phyloP scores from a whole-genome alignment of 192 early-diverging fungal species.

The Coemansia sp. region DNA sequence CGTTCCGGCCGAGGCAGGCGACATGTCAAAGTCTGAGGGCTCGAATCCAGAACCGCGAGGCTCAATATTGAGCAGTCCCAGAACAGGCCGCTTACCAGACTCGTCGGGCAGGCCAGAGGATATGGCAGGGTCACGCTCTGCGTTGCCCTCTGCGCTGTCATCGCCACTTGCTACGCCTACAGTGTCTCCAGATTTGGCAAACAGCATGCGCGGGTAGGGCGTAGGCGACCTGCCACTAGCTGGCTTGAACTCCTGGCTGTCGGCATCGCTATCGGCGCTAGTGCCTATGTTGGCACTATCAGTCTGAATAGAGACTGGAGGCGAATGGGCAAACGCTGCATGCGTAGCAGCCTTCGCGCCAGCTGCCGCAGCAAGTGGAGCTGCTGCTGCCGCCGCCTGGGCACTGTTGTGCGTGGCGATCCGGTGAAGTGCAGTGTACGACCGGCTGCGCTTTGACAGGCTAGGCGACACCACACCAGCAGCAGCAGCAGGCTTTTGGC shows the following conservation, averaged over 20 bases:
- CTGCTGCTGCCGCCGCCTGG: conserved; percentile 25
- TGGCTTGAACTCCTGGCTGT: conserved; percentile 18
- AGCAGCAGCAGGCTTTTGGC: neutral
- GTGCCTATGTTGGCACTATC: neutral
- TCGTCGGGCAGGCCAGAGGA: neutral
- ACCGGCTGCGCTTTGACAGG: conserved; percentile 28
- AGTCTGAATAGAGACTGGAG: neutral
- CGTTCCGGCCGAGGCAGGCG: conserved; percentile 9
- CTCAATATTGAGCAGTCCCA: conserved; percentile 13
- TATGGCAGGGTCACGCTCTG: neutral
- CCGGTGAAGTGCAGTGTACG: conserved; percentile 33
- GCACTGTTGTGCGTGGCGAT: conserved; percentile 46
- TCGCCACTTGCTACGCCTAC: neutral
- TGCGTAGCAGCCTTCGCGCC: neutral
- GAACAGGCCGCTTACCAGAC: conserved; percentile 1
- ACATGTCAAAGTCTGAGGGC: conserved; percentile 24
- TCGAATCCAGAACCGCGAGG: conserved; percentile 6
- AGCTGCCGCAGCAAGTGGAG: neutral
- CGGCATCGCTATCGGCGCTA: neutral
- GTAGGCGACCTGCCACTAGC: conserved; percentile 39
- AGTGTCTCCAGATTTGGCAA: neutral
- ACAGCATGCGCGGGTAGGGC: conserved; percentile 35
- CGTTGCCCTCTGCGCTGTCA: neutral
- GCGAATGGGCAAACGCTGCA: neutral
- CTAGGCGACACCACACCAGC: neutral